Percentiles rank a stretch among this genome's conserved stretches.
These are phyloP conservation scores for Cladosporium oxysporum DNA, from an alignment of 2,329 filamentous ascomycete genomes.

Conservation along the genomic window DNA sequence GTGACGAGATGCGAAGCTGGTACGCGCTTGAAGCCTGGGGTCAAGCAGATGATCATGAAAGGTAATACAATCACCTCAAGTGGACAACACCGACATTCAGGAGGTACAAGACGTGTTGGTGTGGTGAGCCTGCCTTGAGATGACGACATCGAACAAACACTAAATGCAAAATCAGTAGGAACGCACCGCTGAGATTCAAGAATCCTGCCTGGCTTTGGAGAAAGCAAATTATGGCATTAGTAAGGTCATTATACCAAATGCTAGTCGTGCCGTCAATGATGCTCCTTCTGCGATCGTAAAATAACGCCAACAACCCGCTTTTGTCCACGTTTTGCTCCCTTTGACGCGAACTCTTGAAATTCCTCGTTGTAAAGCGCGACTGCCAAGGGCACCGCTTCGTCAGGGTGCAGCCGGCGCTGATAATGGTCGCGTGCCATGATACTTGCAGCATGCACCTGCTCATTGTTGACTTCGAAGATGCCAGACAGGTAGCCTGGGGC, in stretches of 20 bases:
- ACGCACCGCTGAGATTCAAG: neutral
- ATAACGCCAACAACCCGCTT: constrained; percentile 3
- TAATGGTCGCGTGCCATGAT: constrained; percentile 78
- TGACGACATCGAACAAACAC: neutral
- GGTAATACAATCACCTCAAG: neutral
- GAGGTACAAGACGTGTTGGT: neutral
- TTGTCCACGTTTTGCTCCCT: neutral
- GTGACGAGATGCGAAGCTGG: neutral
- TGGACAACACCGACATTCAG: neutral
- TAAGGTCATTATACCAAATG: neutral
- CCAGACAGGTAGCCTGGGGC: constrained; percentile 68
- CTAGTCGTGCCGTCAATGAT: neutral
- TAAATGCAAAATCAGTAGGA: neutral
- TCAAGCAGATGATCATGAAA: neutral
- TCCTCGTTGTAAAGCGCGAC: constrained; percentile 83
- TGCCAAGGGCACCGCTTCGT: constrained; percentile 77
- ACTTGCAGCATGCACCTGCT: constrained; percentile 77
- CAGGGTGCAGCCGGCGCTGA: constrained; percentile 90
- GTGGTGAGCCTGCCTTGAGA: neutral
- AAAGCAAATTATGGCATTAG: neutral
- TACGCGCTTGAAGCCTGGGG: neutral
- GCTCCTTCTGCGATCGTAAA: neutral
- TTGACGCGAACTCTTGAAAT: constrained; percentile 55
- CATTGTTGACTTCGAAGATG: constrained; percentile 75
- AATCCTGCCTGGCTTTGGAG: neutral